Base-by-base conservation (phyloP, 768 basidiomycete species). In the Phaffia tasmanica region DNA sequence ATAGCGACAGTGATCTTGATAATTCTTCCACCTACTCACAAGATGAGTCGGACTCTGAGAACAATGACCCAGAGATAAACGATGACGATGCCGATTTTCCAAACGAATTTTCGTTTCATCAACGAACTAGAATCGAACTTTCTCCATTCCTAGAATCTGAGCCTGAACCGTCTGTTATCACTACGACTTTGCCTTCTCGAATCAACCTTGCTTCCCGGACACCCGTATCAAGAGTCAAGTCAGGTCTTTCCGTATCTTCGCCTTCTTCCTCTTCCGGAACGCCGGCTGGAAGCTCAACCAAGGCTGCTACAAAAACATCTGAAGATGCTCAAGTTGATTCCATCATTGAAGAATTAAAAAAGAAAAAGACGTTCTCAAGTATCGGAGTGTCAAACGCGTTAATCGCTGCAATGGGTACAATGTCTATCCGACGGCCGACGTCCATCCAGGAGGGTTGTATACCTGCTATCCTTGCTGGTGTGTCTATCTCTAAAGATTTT, bases 381-480 rank as follows among this genome's bases (percentile, higher is more conserved):
- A 72, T 81, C 4, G 79, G 79, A 14, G 70, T 80, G 23, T 76
- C 77, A 21, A 72, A 76, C 5, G 74, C 76, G 25, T 79, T 99
- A 46, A 82, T 84, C 63, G 72, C 78, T 18, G 84, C 89, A 0
- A 79, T 98, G 62, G 78, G 77, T 35, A 81, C 82, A 47, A 91
- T 99, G 86, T 89, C 90, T 18, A 97, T 98, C 68, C 81, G 80
- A 48, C 74, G 76, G 1, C 93, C 94, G 0, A 97, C 94, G 0
- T 85, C 86, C 69, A 85, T 99, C 32, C 94, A 99, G 73, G 80
- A 82, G 0, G 88, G 89, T 3, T 97, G 93, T 75, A 88, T 99
- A 72, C 89, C 89, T 2, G 85, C 86, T 5, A 82, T 98, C 62
- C 79, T 99, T 30, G 78, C 81, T 79, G 89, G 89, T 85, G 72